Evolutionary conservation across 352 stramenopile genomes (phyloP), one percentile per base, ranked within the genome.

Genomic region (Globisporangium megalacanthum): DNA sequence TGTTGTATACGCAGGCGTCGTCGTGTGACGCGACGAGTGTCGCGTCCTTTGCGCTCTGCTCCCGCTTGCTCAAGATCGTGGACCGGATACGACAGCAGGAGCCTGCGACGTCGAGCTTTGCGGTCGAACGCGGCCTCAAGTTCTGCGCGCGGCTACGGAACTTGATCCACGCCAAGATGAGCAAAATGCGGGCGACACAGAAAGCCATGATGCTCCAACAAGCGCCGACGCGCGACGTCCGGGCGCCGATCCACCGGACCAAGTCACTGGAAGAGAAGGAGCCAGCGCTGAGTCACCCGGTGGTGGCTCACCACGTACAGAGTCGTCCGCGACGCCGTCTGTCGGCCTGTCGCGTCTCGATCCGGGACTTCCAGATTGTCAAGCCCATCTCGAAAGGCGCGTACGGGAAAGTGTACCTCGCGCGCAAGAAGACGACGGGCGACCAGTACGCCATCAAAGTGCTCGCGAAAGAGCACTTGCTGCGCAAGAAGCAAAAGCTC

Each of bases 401-500:
- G 1, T 96, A 95, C 44, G 89, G 89, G 4, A 89, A 92, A 56
- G 89, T 97, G 14, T 96, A 95, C 52, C 62, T 97, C 22, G 85
- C 87, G 6, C 56, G 73, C 20, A 95, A 95, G 63, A 94, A 91
- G 54, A 92, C 77, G 0, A 96, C 86, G 1, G 89, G 88, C 1
- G 86, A 96, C 48, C 79, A 94, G 29, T 97, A 94, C 64, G 89
- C 89, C 6, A 93, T 96, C 58, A 97, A 97, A 66, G 87, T 96
- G 52, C 73, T 97, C 20, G 80, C 77, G 10, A 97, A 97, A 62
- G 73, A 91, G 57, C 85, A 96, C 41, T 68, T 97, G 35, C 54
- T 94, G 33, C 81, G 88, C 22, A 96, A 96, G 64, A 97, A 96
- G 48, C 80, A 65, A 49, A 55, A 94, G 75, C 79, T 94, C 52